Evolutionary conservation across 805 yeast species (phyloP).

Genomic region (Starmerella cellae): DNA sequence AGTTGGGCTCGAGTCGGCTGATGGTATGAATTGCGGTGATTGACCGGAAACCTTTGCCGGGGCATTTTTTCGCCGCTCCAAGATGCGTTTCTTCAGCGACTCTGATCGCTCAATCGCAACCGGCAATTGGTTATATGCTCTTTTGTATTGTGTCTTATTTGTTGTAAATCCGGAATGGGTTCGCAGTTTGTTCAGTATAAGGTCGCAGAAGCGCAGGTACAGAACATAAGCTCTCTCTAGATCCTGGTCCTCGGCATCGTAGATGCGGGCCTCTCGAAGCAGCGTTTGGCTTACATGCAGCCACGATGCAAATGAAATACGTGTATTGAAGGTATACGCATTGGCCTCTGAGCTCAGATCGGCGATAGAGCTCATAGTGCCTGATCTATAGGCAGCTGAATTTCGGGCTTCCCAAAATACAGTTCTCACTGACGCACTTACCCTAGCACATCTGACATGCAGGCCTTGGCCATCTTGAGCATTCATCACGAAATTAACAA

Average conservation of each 20-base stretch:
- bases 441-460: too few species aligned
- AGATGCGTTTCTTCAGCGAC: constrained; percentile 15
- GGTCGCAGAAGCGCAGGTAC: constrained; percentile 47
- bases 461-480: too few species aligned
- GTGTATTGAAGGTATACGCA: constrained; percentile 40
- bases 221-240: constrained; percentile 41
- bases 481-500: too few species aligned
- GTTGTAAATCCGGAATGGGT: constrained; percentile 34
- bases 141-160: constrained; percentile 13
- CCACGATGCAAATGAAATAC: constrained; percentile 42
- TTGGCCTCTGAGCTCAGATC: constrained; percentile 37
- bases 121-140: constrained; percentile 15
- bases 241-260: constrained; percentile 31
- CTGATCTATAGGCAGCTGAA: not conserved
- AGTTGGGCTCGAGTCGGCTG: not conserved
- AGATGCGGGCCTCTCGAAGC: constrained; percentile 32
- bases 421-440: too few species aligned
- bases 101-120: constrained; percentile 23
- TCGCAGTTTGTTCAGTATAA: constrained; percentile 37
- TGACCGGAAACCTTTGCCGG: constrained; percentile 12
- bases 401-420: too few species aligned
- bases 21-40: not conserved
- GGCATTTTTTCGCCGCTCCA: constrained; percentile 7
- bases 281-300: constrained; percentile 40
- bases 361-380: constrained; percentile 13